These are phyloP conservation scores for Erysimum cheiri DNA, from an alignment of 441 rosid species.

Conservation along the genomic window DNA sequence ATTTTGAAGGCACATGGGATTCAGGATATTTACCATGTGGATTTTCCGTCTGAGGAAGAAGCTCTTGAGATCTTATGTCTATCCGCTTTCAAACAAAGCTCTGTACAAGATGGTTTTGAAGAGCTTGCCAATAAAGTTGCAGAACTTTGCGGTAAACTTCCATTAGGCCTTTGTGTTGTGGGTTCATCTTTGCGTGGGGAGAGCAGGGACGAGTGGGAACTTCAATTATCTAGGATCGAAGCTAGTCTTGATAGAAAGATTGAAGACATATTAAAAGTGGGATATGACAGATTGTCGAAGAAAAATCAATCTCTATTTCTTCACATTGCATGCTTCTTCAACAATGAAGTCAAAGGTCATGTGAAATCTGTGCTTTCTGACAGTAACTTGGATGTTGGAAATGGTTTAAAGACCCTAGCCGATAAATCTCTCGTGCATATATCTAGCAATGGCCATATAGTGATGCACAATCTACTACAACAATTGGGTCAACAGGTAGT, in stretches of 20 bases:
- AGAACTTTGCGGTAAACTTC: slow-evolving; percentile 30
- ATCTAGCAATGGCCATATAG: neutral
- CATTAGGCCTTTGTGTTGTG: slow-evolving; percentile 40
- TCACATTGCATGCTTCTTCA: slow-evolving; percentile 36
- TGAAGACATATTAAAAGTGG: slow-evolving; percentile 1
- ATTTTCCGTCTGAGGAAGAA: neutral
- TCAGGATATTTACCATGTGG: neutral
- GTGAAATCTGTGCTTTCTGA: neutral
- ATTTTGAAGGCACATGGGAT: slow-evolving; percentile 2
- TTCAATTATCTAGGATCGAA: neutral
- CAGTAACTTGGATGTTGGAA: neutral
- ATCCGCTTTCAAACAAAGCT: slow-evolving; percentile 32
- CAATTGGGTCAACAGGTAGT: slow-evolving; percentile 9
- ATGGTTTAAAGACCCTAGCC: neutral
- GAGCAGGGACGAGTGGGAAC: slow-evolving; percentile 20
- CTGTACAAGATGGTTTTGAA: neutral
- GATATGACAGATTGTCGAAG: neutral
- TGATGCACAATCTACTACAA: slow-evolving; percentile 5
- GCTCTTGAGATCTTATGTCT: slow-evolving; percentile 39
- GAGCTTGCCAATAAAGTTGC: neutral
- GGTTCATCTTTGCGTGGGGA: slow-evolving; percentile 32
- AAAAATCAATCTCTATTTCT: slow-evolving; percentile 10
- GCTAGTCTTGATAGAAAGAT: slow-evolving; percentile 12
- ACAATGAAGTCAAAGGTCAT: neutral
- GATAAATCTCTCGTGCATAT: neutral